Percentiles rank a stretch among this genome's conserved stretches.
Conservation (phyloP, 139 green algal species). For the Astrephomene gubernaculifera region DNA sequence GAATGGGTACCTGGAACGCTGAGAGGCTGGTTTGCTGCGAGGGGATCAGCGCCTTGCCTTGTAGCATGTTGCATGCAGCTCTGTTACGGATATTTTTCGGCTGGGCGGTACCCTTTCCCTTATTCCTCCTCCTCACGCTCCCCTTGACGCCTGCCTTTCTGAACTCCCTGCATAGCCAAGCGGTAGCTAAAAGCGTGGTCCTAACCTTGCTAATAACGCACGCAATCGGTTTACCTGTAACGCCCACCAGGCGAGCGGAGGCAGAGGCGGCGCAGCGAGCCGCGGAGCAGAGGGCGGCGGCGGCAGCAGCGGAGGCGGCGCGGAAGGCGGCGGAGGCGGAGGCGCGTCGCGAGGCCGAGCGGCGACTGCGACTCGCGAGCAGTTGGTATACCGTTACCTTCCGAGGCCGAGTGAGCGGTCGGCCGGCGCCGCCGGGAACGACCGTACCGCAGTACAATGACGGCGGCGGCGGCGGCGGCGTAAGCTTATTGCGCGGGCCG, state of each 20-base stretch:
- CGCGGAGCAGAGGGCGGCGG: not conserved
- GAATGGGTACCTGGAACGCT: too few species aligned
- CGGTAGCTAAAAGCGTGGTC: too few species aligned
- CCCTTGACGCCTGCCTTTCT: too few species aligned
- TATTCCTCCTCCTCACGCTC: too few species aligned
- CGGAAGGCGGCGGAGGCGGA: slow-evolving; percentile 7
- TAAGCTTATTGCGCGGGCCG: not conserved
- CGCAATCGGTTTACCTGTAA: not conserved
- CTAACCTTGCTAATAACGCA: too few species aligned
- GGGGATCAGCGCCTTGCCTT: too few species aligned
- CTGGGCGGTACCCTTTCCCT: too few species aligned
- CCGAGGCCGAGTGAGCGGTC: not conserved
- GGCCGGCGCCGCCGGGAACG: slow-evolving; percentile 12
- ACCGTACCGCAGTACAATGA: not conserved
- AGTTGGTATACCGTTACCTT: slow-evolving; percentile 33
- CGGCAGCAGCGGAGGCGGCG: slow-evolving; percentile 9
- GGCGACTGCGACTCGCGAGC: slow-evolving; percentile 20
- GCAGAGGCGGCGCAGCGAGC: slow-evolving; percentile 9
- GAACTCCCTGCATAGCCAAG: too few species aligned
- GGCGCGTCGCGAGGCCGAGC: not conserved
- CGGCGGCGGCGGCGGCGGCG: not conserved
- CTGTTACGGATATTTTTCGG: too few species aligned
- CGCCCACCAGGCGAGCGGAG: slow-evolving; percentile 7
- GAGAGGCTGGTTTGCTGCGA: too few species aligned
- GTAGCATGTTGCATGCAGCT: too few species aligned